Evolutionary conservation across 2,329 filamentous ascomycete species (phyloP).

Genomic region (Ascochyta rabiei): DNA sequence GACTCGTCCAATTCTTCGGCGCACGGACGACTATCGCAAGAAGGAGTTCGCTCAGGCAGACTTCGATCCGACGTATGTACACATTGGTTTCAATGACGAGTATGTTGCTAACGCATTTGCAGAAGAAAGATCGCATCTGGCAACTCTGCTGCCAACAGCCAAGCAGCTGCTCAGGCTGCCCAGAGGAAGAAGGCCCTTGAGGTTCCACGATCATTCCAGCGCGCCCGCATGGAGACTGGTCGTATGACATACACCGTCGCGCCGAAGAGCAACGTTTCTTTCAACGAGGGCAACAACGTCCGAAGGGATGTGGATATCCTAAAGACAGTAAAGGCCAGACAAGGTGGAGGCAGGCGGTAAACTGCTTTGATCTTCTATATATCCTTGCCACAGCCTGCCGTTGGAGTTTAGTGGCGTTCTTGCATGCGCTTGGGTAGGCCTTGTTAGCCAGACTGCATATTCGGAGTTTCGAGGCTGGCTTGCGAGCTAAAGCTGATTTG

Average conservation of each 20-base stretch:
- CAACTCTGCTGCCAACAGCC: slow-evolving; percentile 36
- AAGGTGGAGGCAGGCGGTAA: slow-evolving; percentile 34
- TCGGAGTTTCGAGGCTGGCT: slow-evolving; percentile 4
- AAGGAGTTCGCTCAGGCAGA: slow-evolving; percentile 68
- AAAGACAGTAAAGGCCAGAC: slow-evolving; percentile 37
- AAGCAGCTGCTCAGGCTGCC: slow-evolving; percentile 41
- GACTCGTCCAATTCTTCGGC: slow-evolving; percentile 92
- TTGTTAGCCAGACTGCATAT: slow-evolving; percentile 13
- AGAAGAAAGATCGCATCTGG: slow-evolving; percentile 37
- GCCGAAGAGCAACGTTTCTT: slow-evolving; percentile 60
- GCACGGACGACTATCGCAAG: slow-evolving; percentile 94
- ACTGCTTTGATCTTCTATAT: neutral
- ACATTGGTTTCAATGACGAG: neutral
- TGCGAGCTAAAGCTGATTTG: neutral
- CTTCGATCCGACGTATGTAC: slow-evolving; percentile 62
- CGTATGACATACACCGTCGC: slow-evolving; percentile 67
- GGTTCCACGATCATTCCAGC: slow-evolving; percentile 60
- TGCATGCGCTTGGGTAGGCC: slow-evolving; percentile 5
- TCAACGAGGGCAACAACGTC: slow-evolving; percentile 38
- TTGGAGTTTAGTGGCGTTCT: slow-evolving; percentile 12
- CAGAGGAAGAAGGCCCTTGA: slow-evolving; percentile 58
- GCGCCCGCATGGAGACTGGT: slow-evolving; percentile 64
- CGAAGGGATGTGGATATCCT: slow-evolving; percentile 40
- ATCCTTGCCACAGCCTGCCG: neutral
- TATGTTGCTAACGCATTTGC: slow-evolving; percentile 22